Conservation (phyloP, 768 basidiomycete genomes). For the Imleria badia region DNA sequence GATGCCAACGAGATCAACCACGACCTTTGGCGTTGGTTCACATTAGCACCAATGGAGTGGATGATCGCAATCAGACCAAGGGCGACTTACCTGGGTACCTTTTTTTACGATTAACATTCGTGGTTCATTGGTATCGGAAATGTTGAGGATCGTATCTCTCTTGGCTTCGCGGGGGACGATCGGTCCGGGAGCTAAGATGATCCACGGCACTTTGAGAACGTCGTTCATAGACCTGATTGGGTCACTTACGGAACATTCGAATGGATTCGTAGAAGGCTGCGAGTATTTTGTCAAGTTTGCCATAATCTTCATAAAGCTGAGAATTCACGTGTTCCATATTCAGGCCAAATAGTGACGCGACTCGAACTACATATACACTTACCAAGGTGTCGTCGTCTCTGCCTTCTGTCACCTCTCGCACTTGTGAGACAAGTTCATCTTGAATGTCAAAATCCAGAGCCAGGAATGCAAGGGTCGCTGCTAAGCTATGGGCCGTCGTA, state of each 20-base stretch:
- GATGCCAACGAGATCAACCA: slow-evolving; percentile 30
- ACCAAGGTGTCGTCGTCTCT: slow-evolving; percentile 18
- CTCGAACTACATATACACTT: neutral
- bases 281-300: slow-evolving; percentile 28
- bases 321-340: neutral
- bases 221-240: neutral
- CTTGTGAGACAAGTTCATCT: slow-evolving; percentile 30
- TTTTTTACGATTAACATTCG: slow-evolving; percentile 16
- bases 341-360: neutral
- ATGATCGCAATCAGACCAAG: no score
- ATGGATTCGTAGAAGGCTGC: slow-evolving; percentile 29
- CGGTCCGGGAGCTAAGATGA: slow-evolving; percentile 25
- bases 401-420: slow-evolving; percentile 23
- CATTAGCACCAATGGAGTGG: neutral
- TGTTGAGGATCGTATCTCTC: slow-evolving; percentile 25
- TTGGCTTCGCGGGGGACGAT: slow-evolving; percentile 28
- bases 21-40: slow-evolving; percentile 3
- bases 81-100: slow-evolving; percentile 18
- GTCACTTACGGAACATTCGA: slow-evolving; percentile 30
- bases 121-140: slow-evolving; percentile 10
- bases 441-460: slow-evolving; percentile 32
- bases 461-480: slow-evolving; percentile 32
- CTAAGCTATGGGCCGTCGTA: slow-evolving; percentile 32
- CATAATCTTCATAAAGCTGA: slow-evolving; percentile 26
- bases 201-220: neutral